Evolutionary conservation across 805 yeast genomes (phyloP).

Genomic region (Scheffersomyces ergatensis): DNA sequence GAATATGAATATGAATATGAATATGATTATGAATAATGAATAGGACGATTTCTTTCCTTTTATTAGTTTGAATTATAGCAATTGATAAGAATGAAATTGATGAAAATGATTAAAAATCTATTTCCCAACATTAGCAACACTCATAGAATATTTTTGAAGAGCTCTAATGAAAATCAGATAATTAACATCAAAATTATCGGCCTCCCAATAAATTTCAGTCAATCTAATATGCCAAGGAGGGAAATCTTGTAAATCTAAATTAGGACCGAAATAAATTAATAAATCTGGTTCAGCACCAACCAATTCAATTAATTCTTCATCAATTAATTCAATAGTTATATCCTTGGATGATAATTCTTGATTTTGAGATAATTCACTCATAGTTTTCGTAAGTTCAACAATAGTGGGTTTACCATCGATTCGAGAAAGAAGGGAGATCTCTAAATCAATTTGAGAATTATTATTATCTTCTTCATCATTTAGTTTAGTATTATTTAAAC

Average conservation of each 20-base stretch:
- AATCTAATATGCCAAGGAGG: conserved; percentile 98
- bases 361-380: conserved; percentile 69
- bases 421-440: conserved; percentile 63
- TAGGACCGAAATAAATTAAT: conserved; percentile 80
- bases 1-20: no score
- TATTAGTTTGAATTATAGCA: no score
- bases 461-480: conserved; percentile 35
- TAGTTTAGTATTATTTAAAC: conserved; percentile 24
- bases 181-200: conserved; percentile 75
- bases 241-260: conserved; percentile 84
- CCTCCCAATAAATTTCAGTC: conserved; percentile 88
- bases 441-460: conserved; percentile 47
- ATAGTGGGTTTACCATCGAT: conserved; percentile 89
- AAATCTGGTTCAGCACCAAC: conserved; percentile 95
- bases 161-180: conserved; percentile 84
- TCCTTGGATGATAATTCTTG: conserved; percentile 63
- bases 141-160: conserved; percentile 67
- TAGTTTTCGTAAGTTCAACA: conserved; percentile 81
- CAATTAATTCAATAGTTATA: conserved; percentile 71
- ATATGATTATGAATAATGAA: no score
- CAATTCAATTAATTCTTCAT: conserved; percentile 66
- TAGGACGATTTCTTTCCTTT: no score
- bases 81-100: no score
- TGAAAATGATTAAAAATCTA: no score
- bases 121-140: conserved; percentile 88